A percentile compares a stretch with the other conserved stretches of the same genome.
phyloP scores from a whole-genome alignment of 345 rosid genomes.

The Laguncularia racemosa region DNA sequence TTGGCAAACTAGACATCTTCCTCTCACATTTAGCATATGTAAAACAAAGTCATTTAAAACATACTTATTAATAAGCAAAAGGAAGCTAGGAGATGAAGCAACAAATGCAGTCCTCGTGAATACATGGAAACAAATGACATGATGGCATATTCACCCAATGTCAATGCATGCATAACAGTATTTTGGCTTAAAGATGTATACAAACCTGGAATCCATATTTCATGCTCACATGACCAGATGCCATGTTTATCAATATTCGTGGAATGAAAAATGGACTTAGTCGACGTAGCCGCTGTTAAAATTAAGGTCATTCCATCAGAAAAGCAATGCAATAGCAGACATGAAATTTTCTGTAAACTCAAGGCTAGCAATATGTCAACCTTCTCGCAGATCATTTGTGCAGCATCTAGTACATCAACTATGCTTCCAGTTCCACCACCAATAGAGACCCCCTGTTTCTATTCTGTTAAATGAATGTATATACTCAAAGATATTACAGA shows the following conservation, averaged over 20 bases:
- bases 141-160: no score
- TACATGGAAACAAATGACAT: no score
- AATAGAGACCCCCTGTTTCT: constrained; percentile 84
- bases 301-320: constrained; percentile 14
- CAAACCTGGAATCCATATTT: constrained; percentile 89
- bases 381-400: constrained; percentile 84
- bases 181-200: neutral
- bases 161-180: no score
- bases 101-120: no score
- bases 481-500: constrained; percentile 10
- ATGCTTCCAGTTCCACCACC: constrained; percentile 98
- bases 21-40: no score
- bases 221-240: constrained; percentile 97
- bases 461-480: constrained; percentile 23
- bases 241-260: constrained; percentile 89
- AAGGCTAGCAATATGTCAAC: constrained; percentile 23
- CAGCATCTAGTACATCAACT: constrained; percentile 71
- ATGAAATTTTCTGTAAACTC: neutral
- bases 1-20: no score
- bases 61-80: no score
- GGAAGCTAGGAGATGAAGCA: no score
- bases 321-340: neutral
- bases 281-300: constrained; percentile 68
- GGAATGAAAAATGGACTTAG: constrained; percentile 97
- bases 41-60: no score